Conservation (phyloP, 495 filamentous ascomycete species). For the Aspergillus ostianus region DNA sequence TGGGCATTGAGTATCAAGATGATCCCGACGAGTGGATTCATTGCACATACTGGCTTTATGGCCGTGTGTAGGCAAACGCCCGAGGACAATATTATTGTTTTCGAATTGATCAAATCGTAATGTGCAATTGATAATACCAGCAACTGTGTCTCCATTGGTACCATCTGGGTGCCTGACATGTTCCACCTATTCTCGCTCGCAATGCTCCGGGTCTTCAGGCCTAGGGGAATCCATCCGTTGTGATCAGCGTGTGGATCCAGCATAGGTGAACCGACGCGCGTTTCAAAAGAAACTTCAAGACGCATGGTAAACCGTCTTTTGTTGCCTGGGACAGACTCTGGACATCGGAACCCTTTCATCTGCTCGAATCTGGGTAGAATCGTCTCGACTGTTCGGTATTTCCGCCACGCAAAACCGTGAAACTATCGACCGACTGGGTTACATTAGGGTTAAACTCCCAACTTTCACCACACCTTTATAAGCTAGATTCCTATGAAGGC, state of each 20-base stretch:
- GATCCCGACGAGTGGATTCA: constrained; percentile 54
- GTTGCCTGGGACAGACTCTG: constrained; percentile 34
- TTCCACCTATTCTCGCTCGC: constrained; percentile 38
- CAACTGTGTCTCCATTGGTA: neutral
- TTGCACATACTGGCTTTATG: constrained; percentile 24
- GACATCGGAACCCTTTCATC: constrained; percentile 39
- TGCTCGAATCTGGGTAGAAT: constrained; percentile 26
- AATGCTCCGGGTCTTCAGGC: constrained; percentile 21
- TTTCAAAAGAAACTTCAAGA: constrained; percentile 27
- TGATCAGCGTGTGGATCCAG: constrained; percentile 45
- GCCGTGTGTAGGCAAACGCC: constrained; percentile 37
- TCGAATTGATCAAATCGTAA: constrained; percentile 27
- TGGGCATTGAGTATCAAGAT: constrained; percentile 29
- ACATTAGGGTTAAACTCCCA: constrained; percentile 45
- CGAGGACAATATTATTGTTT: constrained; percentile 31
- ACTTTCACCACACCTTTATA: constrained; percentile 22
- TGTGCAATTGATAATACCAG: constrained; percentile 4
- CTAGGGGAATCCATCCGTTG: constrained; percentile 35
- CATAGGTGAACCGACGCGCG: constrained; percentile 48
- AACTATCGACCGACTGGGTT: constrained; percentile 35
- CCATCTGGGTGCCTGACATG: constrained; percentile 31
- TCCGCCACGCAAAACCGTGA: constrained; percentile 41
- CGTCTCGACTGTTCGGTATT: constrained; percentile 31
- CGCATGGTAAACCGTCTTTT: constrained; percentile 49
- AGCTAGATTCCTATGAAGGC: constrained; percentile 6